Evolutionary conservation across 2,329 filamentous ascomycete species (phyloP).

Genomic region (Fusarium miscanthi): DNA sequence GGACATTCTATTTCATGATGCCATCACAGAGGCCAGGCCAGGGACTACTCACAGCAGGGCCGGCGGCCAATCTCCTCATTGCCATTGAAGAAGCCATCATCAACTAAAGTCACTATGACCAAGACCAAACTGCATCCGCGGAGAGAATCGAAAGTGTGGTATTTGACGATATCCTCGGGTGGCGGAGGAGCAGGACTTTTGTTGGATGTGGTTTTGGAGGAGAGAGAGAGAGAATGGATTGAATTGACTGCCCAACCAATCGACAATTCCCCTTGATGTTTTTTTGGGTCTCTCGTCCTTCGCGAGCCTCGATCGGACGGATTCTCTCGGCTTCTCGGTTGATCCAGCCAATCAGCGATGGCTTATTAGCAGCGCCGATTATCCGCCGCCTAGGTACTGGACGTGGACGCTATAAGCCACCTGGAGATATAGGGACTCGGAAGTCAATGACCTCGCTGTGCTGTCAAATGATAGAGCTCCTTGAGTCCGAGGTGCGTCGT

Average conservation of each 20-base stretch:
- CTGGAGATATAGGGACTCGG: constrained; percentile 30
- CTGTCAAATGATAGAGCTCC: constrained; percentile 2
- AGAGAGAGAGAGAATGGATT: constrained; percentile 20
- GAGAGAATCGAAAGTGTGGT: constrained; percentile 40
- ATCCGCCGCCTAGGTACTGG: constrained; percentile 15
- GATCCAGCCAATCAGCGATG: constrained; percentile 49
- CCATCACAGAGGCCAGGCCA: constrained; percentile 30
- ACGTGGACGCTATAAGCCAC: constrained; percentile 26
- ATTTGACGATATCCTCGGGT: constrained; percentile 36
- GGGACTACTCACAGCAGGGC: constrained; percentile 63
- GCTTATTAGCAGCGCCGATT: constrained; percentile 44
- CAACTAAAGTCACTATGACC: constrained; percentile 46
- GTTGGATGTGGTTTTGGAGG: constrained; percentile 35
- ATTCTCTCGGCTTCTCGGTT: constrained; percentile 52
- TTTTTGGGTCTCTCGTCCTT: constrained; percentile 38
- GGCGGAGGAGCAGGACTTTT: constrained; percentile 45
- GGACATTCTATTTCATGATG: constrained; percentile 12
- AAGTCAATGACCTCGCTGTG: constrained; percentile 17
- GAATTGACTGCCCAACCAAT: constrained; percentile 37
- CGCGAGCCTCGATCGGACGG: constrained; percentile 45
- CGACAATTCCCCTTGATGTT: constrained; percentile 41
- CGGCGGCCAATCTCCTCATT: constrained; percentile 68
- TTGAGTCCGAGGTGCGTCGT: not conserved
- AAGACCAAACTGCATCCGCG: constrained; percentile 49
- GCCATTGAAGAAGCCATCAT: constrained; percentile 73